phyloP scores from a whole-genome alignment of 2,329 filamentous ascomycete species.

The Beauveria asiatica region DNA sequence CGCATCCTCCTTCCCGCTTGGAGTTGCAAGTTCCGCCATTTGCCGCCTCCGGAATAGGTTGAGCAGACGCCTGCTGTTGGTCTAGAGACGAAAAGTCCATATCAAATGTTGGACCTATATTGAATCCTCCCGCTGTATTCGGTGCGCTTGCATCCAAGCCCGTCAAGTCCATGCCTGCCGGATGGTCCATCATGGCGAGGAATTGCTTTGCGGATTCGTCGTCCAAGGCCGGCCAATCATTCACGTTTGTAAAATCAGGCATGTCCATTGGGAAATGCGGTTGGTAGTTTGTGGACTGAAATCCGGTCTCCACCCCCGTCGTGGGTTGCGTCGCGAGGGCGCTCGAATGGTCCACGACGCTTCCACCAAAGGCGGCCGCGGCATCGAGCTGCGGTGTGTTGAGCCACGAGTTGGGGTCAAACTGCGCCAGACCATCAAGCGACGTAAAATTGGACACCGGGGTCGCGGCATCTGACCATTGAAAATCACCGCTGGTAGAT shows the following conservation, averaged over 20 bases:
- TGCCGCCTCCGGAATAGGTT: neutral
- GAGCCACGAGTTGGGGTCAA: neutral
- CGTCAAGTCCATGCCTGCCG: neutral
- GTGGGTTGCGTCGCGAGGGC: neutral
- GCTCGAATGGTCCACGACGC: neutral
- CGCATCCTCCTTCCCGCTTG: neutral
- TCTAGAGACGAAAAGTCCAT: neutral
- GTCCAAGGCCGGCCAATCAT: slow-evolving; percentile 3
- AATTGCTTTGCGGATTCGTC: neutral
- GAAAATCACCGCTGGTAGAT: neutral
- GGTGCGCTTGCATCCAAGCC: neutral
- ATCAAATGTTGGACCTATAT: neutral
- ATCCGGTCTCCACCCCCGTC: neutral
- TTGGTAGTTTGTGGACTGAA: neutral
- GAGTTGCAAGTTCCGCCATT: neutral
- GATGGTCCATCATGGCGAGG: slow-evolving; percentile 3
- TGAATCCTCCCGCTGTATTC: neutral
- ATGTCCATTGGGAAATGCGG: neutral
- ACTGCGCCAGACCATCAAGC: neutral
- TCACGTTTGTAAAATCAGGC: neutral
- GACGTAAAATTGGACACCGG: neutral
- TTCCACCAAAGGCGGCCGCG: neutral
- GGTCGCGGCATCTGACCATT: neutral
- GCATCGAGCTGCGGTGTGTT: neutral
- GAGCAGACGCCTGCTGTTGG: neutral